A percentile compares a stretch with the other conserved stretches of the same genome.
Evolutionary conservation across 805 yeast genomes (phyloP).

Genomic region (Saccharomycopsis fermentans): DNA sequence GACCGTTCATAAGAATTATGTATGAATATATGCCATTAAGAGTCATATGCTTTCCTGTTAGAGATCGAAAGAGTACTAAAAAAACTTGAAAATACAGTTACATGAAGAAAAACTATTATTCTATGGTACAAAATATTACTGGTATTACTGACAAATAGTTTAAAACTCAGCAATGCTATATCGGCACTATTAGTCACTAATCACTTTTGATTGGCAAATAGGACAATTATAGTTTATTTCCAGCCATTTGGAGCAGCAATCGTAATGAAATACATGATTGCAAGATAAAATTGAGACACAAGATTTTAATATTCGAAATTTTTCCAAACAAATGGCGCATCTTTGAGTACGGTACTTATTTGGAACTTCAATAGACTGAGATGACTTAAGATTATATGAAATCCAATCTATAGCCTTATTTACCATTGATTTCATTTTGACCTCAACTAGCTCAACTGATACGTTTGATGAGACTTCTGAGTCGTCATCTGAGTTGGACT

Average conservation of each 20-base stretch:
- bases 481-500: not conserved
- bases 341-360: slow-evolving; percentile 24
- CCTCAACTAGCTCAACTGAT: not conserved
- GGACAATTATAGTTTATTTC: slow-evolving; percentile 47
- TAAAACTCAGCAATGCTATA: too few relatives aligned
- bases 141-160: too few relatives aligned
- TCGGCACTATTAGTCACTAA: slow-evolving; percentile 4
- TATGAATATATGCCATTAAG: too few relatives aligned
- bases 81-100: too few relatives aligned
- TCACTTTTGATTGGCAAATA: slow-evolving; percentile 40
- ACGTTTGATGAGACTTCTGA: not conserved
- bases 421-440: not conserved
- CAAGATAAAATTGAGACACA: slow-evolving; percentile 46
- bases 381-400: not conserved
- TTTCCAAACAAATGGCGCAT: slow-evolving; percentile 52
- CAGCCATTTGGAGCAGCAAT: slow-evolving; percentile 52
- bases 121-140: too few relatives aligned
- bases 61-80: too few relatives aligned
- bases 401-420: too few relatives aligned
- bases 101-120: too few relatives aligned
- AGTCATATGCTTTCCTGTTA: too few relatives aligned
- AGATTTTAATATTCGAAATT: slow-evolving; percentile 36
- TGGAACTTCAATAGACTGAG: slow-evolving; percentile 10
- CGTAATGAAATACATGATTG: slow-evolving; percentile 49
- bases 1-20: too few relatives aligned